Conservation (phyloP, 352 stramenopile species). For the Pythium rhizo-oryzae region DNA sequence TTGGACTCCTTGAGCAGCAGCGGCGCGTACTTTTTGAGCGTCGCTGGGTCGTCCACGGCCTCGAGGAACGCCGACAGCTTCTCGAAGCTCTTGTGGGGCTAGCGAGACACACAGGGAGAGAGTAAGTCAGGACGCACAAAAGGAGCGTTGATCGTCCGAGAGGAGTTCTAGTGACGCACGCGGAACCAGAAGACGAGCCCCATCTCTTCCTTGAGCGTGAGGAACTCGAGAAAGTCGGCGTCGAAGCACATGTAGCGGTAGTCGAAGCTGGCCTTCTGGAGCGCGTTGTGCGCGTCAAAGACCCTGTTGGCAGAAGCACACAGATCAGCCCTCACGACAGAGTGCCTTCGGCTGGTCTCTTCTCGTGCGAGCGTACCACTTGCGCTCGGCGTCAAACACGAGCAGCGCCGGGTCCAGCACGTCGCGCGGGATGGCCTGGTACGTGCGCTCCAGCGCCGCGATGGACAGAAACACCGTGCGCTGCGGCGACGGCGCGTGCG, state of each 20-base stretch:
- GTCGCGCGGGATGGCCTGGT: constrained; percentile 65
- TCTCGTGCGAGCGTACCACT: too few relatives aligned
- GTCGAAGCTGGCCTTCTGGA: constrained; percentile 75
- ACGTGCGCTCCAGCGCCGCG: constrained; percentile 56
- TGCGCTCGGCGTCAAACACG: constrained; percentile 69
- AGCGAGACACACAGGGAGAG: background rate
- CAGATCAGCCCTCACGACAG: too few relatives aligned
- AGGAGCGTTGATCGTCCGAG: background rate
- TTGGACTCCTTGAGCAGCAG: constrained; percentile 60
- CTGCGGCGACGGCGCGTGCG: constrained; percentile 48
- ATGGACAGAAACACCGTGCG: constrained; percentile 81
- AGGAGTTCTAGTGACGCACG: constrained; percentile 31
- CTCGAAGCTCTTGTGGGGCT: constrained; percentile 70
- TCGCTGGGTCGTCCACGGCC: constrained; percentile 52
- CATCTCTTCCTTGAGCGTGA: constrained; percentile 75
- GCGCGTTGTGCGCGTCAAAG: constrained; percentile 64
- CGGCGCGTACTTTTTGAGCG: constrained; percentile 47
- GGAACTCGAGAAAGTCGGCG: constrained; percentile 72
- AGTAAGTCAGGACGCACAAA: background rate
- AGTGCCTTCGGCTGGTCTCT: too few relatives aligned
- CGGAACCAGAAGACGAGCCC: constrained; percentile 78
- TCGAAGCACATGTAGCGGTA: constrained; percentile 81
- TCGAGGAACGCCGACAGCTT: constrained; percentile 61
- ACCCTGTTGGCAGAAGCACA: constrained; percentile 39
- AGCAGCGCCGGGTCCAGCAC: constrained; percentile 63